A percentile compares a stretch with the other conserved stretches of the same genome.
These are phyloP conservation scores for Grammothele lineata DNA, from an alignment of 768 basidiomycete species.

Conservation along the genomic window DNA sequence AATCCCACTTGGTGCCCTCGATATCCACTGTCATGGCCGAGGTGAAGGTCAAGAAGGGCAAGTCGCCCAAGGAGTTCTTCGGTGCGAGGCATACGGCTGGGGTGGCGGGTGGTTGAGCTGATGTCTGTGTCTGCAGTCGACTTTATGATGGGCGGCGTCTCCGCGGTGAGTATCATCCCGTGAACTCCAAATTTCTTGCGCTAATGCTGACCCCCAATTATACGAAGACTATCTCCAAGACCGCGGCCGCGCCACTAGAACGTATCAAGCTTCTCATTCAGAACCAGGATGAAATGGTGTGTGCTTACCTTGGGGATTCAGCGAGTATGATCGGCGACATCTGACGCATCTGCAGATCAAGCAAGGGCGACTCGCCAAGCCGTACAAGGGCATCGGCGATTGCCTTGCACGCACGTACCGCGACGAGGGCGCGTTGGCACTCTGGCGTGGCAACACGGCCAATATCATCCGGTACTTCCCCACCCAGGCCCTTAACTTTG, in stretches of 20 bases:
- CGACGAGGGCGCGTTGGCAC: conserved; percentile 90
- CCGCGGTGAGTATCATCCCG: conserved; percentile 68
- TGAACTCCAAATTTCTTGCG: too few relatives aligned
- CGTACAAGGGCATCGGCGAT: conserved; percentile 95
- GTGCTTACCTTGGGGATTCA: too few relatives aligned
- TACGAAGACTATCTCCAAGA: conserved; percentile 98
- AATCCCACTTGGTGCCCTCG: conserved; percentile 48
- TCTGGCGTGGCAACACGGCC: conserved; percentile 99
- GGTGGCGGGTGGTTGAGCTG: neutral
- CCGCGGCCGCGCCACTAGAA: conserved; percentile 86
- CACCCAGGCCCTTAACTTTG: conserved; percentile 98
- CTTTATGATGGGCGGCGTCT: conserved; percentile 95
- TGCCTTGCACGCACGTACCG: conserved; percentile 88
- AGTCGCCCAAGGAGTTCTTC: conserved; percentile 87
- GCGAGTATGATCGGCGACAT: too few relatives aligned
- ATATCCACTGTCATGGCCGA: conserved; percentile 63
- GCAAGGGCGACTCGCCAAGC: conserved; percentile 92
- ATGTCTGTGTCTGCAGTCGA: conserved; percentile 63
- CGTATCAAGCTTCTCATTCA: conserved; percentile 97
- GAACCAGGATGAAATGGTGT: conserved; percentile 99
- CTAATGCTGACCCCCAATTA: too few relatives aligned
- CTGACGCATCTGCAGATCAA: conserved; percentile 65
- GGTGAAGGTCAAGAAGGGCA: conserved; percentile 69
- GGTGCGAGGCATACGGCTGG: conserved; percentile 39
- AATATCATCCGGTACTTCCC: conserved; percentile 99